Conservation (phyloP, 1,284 basidiomycete genomes). For the Fereydounia khargensis region DNA sequence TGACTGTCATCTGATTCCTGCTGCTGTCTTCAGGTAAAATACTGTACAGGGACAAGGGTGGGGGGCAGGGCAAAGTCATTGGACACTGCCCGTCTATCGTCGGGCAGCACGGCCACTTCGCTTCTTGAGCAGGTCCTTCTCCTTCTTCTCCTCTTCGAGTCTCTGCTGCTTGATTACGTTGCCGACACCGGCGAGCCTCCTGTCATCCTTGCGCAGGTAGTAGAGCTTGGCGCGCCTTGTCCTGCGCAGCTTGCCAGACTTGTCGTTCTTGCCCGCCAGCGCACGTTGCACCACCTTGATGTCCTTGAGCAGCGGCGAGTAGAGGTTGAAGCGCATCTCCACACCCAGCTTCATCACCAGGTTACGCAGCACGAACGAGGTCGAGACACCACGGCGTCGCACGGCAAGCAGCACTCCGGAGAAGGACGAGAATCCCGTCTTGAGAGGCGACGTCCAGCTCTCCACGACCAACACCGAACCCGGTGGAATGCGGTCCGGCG, state of each 20-base stretch:
- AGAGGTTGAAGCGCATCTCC: slow-evolving; percentile 54
- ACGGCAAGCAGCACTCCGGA: slow-evolving; percentile 53
- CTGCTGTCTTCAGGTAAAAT: too few species aligned
- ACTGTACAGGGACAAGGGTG: too few species aligned
- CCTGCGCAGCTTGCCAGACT: slow-evolving; percentile 34
- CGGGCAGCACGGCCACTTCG: slow-evolving; percentile 16
- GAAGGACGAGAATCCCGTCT: slow-evolving; percentile 47
- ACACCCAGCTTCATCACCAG: slow-evolving; percentile 55
- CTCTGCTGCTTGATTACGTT: slow-evolving; percentile 45
- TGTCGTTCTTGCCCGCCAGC: slow-evolving; percentile 42
- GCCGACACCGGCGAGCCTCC: slow-evolving; percentile 39
- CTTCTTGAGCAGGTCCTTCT: slow-evolving; percentile 23
- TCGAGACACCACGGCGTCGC: slow-evolving; percentile 44
- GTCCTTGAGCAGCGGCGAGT: slow-evolving; percentile 53
- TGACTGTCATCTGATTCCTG: too few species aligned
- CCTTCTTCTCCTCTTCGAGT: slow-evolving; percentile 30
- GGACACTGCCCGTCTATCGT: too few species aligned
- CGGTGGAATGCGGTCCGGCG: slow-evolving; percentile 40
- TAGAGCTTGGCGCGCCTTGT: slow-evolving; percentile 54
- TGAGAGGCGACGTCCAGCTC: slow-evolving; percentile 41
- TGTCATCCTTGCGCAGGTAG: slow-evolving; percentile 50
- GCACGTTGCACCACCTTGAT: slow-evolving; percentile 50
- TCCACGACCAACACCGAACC: slow-evolving; percentile 54
- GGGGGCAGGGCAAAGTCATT: too few species aligned
- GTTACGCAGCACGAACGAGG: slow-evolving; percentile 52